phyloP scores from a whole-genome alignment of 345 rosid species.

The Psidium guajava region DNA sequence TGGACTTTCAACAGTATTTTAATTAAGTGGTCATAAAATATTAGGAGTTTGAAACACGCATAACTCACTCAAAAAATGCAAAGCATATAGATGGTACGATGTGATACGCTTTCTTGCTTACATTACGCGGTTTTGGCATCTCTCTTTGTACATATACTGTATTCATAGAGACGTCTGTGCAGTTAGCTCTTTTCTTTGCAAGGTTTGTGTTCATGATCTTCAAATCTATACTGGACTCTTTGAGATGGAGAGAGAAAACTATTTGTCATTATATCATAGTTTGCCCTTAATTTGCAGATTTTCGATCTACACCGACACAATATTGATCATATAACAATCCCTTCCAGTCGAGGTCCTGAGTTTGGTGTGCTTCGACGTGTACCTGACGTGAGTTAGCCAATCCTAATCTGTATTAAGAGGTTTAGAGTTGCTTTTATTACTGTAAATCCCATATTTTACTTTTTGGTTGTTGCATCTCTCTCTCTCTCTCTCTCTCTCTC shows the following conservation, averaged over 20 bases:
- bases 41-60: not conserved
- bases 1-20: not conserved
- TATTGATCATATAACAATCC: conserved; percentile 87
- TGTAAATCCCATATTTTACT: not conserved
- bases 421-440: not conserved
- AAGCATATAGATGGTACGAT: not conserved
- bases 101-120: not conserved
- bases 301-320: conserved; percentile 91
- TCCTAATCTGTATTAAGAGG: not conserved
- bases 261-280: not conserved
- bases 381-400: conserved; percentile 56
- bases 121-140: not conserved
- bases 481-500: not conserved
- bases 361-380: conserved; percentile 84
- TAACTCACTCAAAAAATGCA: not conserved
- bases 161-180: not conserved
- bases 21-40: not conserved
- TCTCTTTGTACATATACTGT: not conserved
- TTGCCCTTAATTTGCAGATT: conserved; percentile 30
- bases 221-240: not conserved
- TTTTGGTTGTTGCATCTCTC: not conserved
- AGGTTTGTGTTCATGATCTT: not conserved
- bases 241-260: not conserved
- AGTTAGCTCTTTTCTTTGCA: not conserved
- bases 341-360: conserved; percentile 65